Percentiles rank a stretch among this genome's conserved stretches.
Evolutionary conservation across 352 stramenopile species (phyloP).

Genomic region (Globisporangium orthogonon): DNA sequence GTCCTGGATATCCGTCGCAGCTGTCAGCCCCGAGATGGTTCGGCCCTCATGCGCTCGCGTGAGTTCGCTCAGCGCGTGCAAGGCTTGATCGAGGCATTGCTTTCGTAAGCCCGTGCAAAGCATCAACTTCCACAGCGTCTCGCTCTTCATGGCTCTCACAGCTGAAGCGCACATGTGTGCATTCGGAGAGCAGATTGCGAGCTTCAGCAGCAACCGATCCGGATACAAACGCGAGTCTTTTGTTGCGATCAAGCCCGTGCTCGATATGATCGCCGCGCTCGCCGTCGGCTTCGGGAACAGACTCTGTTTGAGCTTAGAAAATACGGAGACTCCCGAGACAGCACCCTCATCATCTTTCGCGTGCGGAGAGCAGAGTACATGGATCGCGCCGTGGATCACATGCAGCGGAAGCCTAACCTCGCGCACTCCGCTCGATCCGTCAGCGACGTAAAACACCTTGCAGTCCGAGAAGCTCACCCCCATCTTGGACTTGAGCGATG

Average conservation of each 20-base stretch:
- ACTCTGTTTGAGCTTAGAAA: slow-evolving; percentile 42
- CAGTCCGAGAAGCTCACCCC: slow-evolving; percentile 66
- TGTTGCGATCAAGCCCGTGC: slow-evolving; percentile 67
- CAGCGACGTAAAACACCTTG: slow-evolving; percentile 75
- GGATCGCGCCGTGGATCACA: slow-evolving; percentile 68
- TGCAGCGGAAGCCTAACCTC: slow-evolving; percentile 69
- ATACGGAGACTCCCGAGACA: slow-evolving; percentile 10
- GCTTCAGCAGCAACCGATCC: slow-evolving; percentile 53
- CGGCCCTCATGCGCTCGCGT: slow-evolving; percentile 38
- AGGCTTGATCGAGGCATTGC: slow-evolving; percentile 30
- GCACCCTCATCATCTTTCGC: slow-evolving; percentile 19
- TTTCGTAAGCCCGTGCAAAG: slow-evolving; percentile 37
- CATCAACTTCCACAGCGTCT: slow-evolving; percentile 55
- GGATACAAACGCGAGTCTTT: slow-evolving; percentile 71
- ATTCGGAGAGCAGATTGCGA: slow-evolving; percentile 34
- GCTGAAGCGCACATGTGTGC: slow-evolving; percentile 44
- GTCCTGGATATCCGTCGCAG: slow-evolving; percentile 11
- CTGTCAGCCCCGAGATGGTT: slow-evolving; percentile 23
- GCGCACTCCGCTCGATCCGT: slow-evolving; percentile 50
- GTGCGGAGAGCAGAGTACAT: slow-evolving; percentile 51
- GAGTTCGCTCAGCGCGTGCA: slow-evolving; percentile 22
- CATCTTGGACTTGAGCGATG: slow-evolving; percentile 42
- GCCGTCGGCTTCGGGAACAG: slow-evolving; percentile 54
- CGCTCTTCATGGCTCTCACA: slow-evolving; percentile 45
- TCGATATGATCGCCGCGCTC: slow-evolving; percentile 44